These are phyloP conservation scores for Bassia scoparia DNA, from an alignment of 148 eudicot species.

Conservation along the genomic window DNA sequence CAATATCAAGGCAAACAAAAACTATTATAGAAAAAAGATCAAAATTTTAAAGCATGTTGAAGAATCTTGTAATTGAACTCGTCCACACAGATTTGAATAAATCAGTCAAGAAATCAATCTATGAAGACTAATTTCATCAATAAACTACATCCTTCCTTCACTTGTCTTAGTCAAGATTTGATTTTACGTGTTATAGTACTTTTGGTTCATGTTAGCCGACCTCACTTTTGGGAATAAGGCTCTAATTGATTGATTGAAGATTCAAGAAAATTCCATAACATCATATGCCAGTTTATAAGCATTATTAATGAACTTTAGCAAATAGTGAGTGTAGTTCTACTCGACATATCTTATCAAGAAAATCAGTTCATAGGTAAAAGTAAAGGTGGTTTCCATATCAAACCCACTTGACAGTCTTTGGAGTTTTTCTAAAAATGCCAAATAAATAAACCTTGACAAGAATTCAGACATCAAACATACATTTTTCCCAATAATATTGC, in stretches of 20 bases:
- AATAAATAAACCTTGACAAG: not conserved
- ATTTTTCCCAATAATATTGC: constrained; percentile 39
- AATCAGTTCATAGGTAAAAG: not conserved
- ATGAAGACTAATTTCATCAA: not conserved
- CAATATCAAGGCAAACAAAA: not conserved
- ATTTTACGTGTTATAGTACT: not conserved
- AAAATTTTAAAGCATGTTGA: not conserved
- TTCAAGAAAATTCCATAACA: too few species aligned
- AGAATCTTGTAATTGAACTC: not conserved
- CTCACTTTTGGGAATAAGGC: too few species aligned
- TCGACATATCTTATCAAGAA: not conserved
- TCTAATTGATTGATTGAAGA: too few species aligned
- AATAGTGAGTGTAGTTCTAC: not conserved
- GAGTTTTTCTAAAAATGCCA: too few species aligned
- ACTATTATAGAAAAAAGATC: not conserved
- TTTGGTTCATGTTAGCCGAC: too few species aligned
- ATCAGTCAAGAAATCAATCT: not conserved
- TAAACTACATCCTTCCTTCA: not conserved
- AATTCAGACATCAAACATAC: constrained; percentile 28
- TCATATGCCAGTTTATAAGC: too few species aligned
- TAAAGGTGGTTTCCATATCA: not conserved
- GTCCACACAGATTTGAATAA: not conserved
- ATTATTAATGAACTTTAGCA: too few species aligned
- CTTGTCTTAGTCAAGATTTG: not conserved
- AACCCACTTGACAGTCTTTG: constrained; percentile 10